Evolutionary conservation across 2,329 filamentous ascomycete species (phyloP), one percentile per base, ranked within the genome.

Genomic region (Immersiporthe knoxdaviesiana): DNA sequence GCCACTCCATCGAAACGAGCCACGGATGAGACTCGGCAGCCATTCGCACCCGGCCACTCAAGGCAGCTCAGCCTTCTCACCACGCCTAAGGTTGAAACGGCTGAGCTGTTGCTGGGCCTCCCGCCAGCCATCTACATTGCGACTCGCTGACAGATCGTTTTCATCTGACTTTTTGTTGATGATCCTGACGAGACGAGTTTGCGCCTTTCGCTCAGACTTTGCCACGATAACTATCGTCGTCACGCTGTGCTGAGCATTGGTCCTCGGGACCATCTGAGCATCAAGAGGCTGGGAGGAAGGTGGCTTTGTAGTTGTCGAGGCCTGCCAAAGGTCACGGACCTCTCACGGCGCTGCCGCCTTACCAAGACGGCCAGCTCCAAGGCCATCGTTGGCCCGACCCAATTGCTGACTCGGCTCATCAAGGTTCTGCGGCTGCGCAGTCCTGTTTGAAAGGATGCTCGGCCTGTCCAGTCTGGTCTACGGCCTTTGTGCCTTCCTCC

Each of bases 21-120:
- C 50, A 27, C 50, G 12, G n/a, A 30, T 27, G 50, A 30, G 52
- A 30, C 52, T 16, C 52, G 27, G 52, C 52, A 16, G 27, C 52
- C 24, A 30, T 30, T 59, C 56, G 56, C 21, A n/a, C 56, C 56
- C 18, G 8, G 56, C 18, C 32, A 21, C 32, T 32, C 56, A 21
- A 35, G 56, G n/a, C 56, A 14, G 56, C 56, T 59, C 56, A 37
- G 56, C 56, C 56, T 59, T 59, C 56, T 37, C 56, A 37, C 56
- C 56, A 37, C 56, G 24, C 56, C 56, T 59, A 32, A 59, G 56
- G 18, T 59, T 32, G 56, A 37, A 37, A 59, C 21, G 32, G 56
- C 56, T 59, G 56, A 59, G 44, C 10, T 59, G 56, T n/a, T 32
- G 32, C 32, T 59, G 32, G 27, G 14, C 30, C 18, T 3, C 18